These are phyloP conservation scores for Pezicula radicicola DNA, from an alignment of 2,329 filamentous ascomycete genomes.

Conservation along the genomic window DNA sequence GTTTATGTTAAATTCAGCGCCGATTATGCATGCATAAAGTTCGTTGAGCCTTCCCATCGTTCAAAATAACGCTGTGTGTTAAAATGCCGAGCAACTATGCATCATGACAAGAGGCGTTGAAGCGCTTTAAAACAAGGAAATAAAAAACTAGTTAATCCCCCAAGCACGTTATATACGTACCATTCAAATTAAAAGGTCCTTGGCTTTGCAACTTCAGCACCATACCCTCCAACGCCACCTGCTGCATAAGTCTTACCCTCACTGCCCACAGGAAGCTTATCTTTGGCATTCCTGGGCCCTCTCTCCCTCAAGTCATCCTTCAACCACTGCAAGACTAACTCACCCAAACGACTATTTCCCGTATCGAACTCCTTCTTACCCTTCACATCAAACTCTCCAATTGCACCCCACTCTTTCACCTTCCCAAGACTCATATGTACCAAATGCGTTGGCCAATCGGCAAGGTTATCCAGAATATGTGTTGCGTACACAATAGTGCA, in stretches of 20 bases:
- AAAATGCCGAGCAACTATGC: neutral
- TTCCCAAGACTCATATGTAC: slow-evolving; percentile 92
- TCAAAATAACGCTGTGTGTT: too few species aligned
- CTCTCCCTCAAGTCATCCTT: slow-evolving; percentile 74
- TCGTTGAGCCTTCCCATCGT: slow-evolving; percentile 1
- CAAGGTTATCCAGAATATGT: slow-evolving; percentile 93
- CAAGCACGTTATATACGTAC: neutral
- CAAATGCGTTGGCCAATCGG: slow-evolving; percentile 90
- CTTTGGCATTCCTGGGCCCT: slow-evolving; percentile 61
- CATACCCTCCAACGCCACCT: slow-evolving; percentile 63
- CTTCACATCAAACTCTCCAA: slow-evolving; percentile 62
- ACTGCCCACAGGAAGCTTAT: slow-evolving; percentile 19
- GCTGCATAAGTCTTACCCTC: slow-evolving; percentile 48
- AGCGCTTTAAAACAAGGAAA: slow-evolving; percentile 2
- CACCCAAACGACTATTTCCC: slow-evolving; percentile 82
- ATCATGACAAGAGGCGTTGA: slow-evolving; percentile 6
- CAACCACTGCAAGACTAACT: slow-evolving; percentile 86
- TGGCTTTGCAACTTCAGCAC: slow-evolving; percentile 43
- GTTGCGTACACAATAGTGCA: slow-evolving; percentile 98
- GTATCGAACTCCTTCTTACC: slow-evolving; percentile 27
- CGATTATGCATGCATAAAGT: neutral
- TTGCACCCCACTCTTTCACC: slow-evolving; percentile 81
- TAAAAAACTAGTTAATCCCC: neutral
- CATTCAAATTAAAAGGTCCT: slow-evolving; percentile 9
- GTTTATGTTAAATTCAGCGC: slow-evolving; percentile 7